Percentiles rank a stretch among this genome's conserved stretches.
These are phyloP conservation scores for Myxozyma lipomycoides DNA, from an alignment of 805 yeast genomes.

Conservation along the genomic window DNA sequence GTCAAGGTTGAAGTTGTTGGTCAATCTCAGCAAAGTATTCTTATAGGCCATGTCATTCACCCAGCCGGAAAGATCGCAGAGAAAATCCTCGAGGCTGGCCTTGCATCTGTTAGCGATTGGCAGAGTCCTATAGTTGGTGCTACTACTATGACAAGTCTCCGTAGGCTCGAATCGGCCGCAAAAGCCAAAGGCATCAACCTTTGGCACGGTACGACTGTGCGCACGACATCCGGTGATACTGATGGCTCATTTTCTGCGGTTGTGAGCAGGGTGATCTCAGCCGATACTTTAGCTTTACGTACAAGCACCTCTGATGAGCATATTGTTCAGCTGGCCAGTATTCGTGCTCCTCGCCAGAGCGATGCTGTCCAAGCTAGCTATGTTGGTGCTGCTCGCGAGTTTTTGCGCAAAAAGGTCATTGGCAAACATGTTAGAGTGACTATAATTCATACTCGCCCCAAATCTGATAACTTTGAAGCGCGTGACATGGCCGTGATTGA, in stretches of 20 bases:
- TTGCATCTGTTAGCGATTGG: slow-evolving; percentile 76
- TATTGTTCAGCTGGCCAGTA: slow-evolving; percentile 70
- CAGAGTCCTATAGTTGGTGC: slow-evolving; percentile 69
- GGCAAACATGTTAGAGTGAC: slow-evolving; percentile 64
- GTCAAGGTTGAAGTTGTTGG: slow-evolving; percentile 59
- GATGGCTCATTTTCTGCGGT: slow-evolving; percentile 54
- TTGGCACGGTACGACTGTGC: slow-evolving; percentile 45
- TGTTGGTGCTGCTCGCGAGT: slow-evolving; percentile 68
- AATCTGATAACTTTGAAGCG: slow-evolving; percentile 57
- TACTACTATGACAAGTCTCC: slow-evolving; percentile 53
- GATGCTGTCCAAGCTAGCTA: slow-evolving; percentile 56
- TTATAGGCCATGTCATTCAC: slow-evolving; percentile 56
- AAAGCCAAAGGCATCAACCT: slow-evolving; percentile 52
- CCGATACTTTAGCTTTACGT: slow-evolving; percentile 62
- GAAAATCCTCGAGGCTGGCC: slow-evolving; percentile 61
- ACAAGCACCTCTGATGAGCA: slow-evolving; percentile 43
- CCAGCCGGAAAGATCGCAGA: slow-evolving; percentile 77
- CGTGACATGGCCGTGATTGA: slow-evolving; percentile 60
- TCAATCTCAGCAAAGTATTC: slow-evolving; percentile 48
- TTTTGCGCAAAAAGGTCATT: slow-evolving; percentile 59
- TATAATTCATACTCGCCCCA: slow-evolving; percentile 62
- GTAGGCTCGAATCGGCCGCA: slow-evolving; percentile 64
- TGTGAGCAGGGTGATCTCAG: slow-evolving; percentile 58
- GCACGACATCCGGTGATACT: slow-evolving; percentile 35
- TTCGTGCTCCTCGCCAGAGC: slow-evolving; percentile 66